Conservation (phyloP, 495 filamentous ascomycete genomes). For the Tetracladium setigerum region DNA sequence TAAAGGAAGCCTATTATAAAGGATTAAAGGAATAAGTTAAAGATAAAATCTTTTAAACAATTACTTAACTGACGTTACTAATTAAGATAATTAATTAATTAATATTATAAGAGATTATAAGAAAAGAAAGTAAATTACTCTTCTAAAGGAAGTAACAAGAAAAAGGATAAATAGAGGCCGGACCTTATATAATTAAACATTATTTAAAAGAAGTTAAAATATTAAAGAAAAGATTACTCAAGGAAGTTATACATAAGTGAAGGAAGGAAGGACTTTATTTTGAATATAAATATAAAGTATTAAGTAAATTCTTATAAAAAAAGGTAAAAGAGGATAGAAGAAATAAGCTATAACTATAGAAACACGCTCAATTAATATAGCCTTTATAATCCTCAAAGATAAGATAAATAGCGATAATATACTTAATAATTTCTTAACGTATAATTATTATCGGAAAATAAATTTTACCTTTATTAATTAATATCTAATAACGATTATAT, state of each 20-base stretch:
- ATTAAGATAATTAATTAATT: background rate
- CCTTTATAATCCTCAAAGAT: too few relatives aligned
- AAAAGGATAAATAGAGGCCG: background rate
- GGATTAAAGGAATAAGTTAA: background rate
- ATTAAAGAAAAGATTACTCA: background rate
- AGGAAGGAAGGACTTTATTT: too few relatives aligned
- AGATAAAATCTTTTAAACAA: too few relatives aligned
- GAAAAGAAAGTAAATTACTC: background rate
- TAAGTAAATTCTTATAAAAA: background rate
- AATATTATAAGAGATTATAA: background rate
- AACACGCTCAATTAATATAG: too few relatives aligned
- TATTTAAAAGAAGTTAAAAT: background rate
- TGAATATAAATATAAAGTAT: too few relatives aligned
- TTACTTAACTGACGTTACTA: too few relatives aligned
- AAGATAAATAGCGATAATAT: too few relatives aligned
- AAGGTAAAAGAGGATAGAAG: too few relatives aligned
- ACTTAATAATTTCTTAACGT: slow-evolving; percentile 3
- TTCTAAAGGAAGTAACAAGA: background rate
- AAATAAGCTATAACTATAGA: too few relatives aligned
- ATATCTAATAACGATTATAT: slow-evolving; percentile 3
- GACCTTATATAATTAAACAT: background rate
- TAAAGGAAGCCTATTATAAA: background rate
- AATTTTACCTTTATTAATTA: slow-evolving; percentile 2
- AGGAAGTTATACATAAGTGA: too few relatives aligned
- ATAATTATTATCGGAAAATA: background rate